Evolutionary conservation across 2,329 filamentous ascomycete species (phyloP), one percentile per base, ranked within the genome.

Genomic region (Alternaria infectoria): DNA sequence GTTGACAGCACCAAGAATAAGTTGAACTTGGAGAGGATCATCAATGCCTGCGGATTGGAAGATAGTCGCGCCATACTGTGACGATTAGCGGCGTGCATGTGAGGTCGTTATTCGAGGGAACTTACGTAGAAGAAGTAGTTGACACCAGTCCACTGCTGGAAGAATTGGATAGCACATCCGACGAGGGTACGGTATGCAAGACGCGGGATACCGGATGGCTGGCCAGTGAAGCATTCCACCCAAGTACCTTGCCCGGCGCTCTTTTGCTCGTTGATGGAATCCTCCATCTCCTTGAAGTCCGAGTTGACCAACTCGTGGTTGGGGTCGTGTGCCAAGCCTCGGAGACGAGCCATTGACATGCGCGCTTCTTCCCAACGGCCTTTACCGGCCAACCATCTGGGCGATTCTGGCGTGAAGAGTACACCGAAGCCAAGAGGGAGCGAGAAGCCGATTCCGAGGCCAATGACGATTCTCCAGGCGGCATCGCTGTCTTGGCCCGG

Each of bases 21-120:
- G 67, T 26, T 76, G 74, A 13, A 66, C 67, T 50, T 76, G 65
- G 70, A 89, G 90, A 17, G 87, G 87, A 77, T 93, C 89, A 2
- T 85, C 77, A 50, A 93, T 84, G 62, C 90, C 90, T 4, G 90
- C 88, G 1, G 88, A 86, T 58, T 85, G 64, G 77, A 93, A 93
- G 72, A 93, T 87, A 10, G 86, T 87, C 9, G 87, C 87, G n/a
- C 86, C 86, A 72, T 91, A 92, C 67, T 74, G 55, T 79, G 89
- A 21, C 88, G 21, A 55, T 67, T 58, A 69, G 47, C 8, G n/a
- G 19, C 25, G 12, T 45, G 7, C 46, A 36, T 45, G n/a, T 25
- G 43, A 40, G 5, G 8, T 26, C 13, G 8, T 43, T 52, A 11
- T 36, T 13, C 9, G 40, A 21, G 10, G 12, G 26, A 15, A 66